phyloP scores from a whole-genome alignment of 495 filamentous ascomycete genomes.

The Penicillium taxi region DNA sequence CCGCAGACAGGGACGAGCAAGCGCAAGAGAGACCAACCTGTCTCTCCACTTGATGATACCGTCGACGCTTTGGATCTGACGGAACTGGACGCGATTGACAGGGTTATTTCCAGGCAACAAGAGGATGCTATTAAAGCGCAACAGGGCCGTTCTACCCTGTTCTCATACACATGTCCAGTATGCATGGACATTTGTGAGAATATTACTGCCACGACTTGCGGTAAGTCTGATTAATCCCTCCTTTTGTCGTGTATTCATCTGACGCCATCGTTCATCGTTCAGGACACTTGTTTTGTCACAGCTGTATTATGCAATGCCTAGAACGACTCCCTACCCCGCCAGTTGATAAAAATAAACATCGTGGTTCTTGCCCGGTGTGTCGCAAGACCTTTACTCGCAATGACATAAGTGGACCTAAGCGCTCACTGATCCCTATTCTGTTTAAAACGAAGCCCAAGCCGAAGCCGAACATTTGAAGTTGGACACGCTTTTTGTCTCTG shows the following conservation, averaged over 20 bases:
- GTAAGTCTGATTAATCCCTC: constrained; percentile 4
- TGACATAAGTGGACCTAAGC: constrained; percentile 6
- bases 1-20: constrained; percentile 13
- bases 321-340: constrained; percentile 3
- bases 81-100: constrained; percentile 38
- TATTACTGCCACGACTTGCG: constrained; percentile 14
- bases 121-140: constrained; percentile 39
- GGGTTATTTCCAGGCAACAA: constrained; percentile 39
- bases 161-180: constrained; percentile 13
- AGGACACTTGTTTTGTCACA: constrained; percentile 16
- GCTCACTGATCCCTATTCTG: constrained; percentile 13
- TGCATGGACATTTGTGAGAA: constrained; percentile 16
- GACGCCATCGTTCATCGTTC: background rate
- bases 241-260: background rate
- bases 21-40: constrained; percentile 5
- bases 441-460: constrained; percentile 11
- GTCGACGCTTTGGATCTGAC: constrained; percentile 15
- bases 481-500: too few species aligned
- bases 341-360: constrained; percentile 4
- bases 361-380: constrained; percentile 14
- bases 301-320: constrained; percentile 13
- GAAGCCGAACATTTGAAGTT: too few species aligned
- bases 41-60: constrained; percentile 1
- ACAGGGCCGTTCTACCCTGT: constrained; percentile 1
- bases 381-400: constrained; percentile 11